Base-by-base conservation (phyloP, 1,284 basidiomycete species). In the Trichosporon coremiiforme region DNA sequence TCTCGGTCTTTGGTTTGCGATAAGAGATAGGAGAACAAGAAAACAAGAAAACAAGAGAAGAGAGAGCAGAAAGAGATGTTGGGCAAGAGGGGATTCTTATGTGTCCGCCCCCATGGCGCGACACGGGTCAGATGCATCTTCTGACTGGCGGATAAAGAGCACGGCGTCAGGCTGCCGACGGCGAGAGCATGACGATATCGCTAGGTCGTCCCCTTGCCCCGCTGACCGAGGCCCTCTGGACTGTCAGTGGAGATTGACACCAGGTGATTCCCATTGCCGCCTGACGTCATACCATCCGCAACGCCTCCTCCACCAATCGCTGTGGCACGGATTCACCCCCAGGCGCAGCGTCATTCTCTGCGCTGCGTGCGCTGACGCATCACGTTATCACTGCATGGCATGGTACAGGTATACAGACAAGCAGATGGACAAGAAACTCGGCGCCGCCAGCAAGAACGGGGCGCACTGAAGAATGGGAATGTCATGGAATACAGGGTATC, bases 391-490 rank as follows among this genome's bases (percentile, higher is more conserved):
- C 20, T 22, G 47, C 47, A 22, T 22, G 20, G 47, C 47, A 53
- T 53, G 47, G 47, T 53, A 53, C 47, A 53, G 47, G 47, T 53
- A 53, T 53, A 53, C 47, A 53, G 47, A 55, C 45, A 17, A 12
- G 65, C 65, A 50, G 22, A 45, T 38, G 10, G 47, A 10, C 47
- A 53, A 53, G 47, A 53, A 53, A 15, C n/a, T n/a, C 15, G 20
- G 47, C 45, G n/a, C 38, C 10, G 38, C 38, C 6, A 41, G 8
- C 2, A 41, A 4, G n/a, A n/a, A n/a, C n/a, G n/a, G n/a, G n/a
- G n/a, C n/a, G n/a, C n/a, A 13, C 38, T 13, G 38, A 9, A 41
- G 29, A 15, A 33, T 29, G 65, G 33, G 65, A 35, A 22, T 13
- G 62, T 20, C 47, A 22, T 53, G 47, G 47, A 53, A 53, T 53